Evolutionary conservation across 2,329 filamentous ascomycete species (phyloP).

Genomic region (Ceratocystis smalleyi): DNA sequence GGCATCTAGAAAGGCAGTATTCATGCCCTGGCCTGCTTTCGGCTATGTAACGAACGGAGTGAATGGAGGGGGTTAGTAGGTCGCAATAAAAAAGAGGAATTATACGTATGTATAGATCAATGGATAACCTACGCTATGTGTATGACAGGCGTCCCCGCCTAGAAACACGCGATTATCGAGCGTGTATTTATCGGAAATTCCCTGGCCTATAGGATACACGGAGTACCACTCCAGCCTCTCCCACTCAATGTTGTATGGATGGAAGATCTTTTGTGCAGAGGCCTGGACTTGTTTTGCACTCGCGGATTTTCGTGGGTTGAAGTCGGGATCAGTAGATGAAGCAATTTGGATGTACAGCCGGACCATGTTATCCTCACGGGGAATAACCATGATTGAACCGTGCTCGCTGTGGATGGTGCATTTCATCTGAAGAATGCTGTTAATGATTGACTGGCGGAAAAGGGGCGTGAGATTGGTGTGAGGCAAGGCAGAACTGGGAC

Average conservation of each 20-base stretch:
- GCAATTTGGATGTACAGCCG: conserved; percentile 54
- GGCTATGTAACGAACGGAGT: conserved; percentile 31
- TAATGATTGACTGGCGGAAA: conserved; percentile 25
- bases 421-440: conserved; percentile 38
- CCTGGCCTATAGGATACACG: conserved; percentile 62
- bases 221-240: conserved; percentile 59
- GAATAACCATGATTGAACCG: conserved; percentile 68
- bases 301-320: conserved; percentile 46
- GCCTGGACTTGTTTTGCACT: conserved; percentile 48
- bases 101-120: not conserved
- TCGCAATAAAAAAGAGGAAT: conserved; percentile 22
- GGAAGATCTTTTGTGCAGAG: conserved; percentile 48
- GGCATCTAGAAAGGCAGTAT: conserved; percentile 64
- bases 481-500: not conserved
- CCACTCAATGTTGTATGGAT: conserved; percentile 53
- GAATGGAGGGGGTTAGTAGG: conserved; percentile 21
- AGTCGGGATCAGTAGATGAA: conserved; percentile 45
- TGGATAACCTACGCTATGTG: conserved; percentile 45
- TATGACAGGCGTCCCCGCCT: conserved; percentile 65
- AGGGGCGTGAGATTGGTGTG: not conserved
- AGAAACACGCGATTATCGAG: conserved; percentile 56
- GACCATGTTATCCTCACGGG: conserved; percentile 47
- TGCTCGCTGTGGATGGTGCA: conserved; percentile 60
- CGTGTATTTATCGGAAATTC: conserved; percentile 53
- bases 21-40: conserved; percentile 69